These are phyloP conservation scores for rapeseed (Brassica napus) DNA, from an alignment of 345 rosid species.

Conservation along the genomic window Da-Ae NC_063439.1:9223001-9223500, in stretches of 20 bases:
- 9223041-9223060: conserved; percentile 14
- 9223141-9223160: not conserved
- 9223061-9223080: not conserved
- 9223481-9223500: not conserved
- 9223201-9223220: not conserved
- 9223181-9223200: not conserved
- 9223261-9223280: not conserved
- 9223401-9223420: conserved; percentile 17
- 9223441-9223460: not conserved
- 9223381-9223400: conserved; percentile 12
- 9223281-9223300: not conserved
- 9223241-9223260: not conserved
- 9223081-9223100: conserved; percentile 1
- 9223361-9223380: conserved; percentile 18
- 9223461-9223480: not conserved
- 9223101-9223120: not conserved
- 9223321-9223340: not conserved
- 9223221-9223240: not conserved
- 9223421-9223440: conserved; percentile 23
- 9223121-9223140: not conserved
- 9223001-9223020: conserved; percentile 21
- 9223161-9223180: not conserved
- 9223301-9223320: not conserved
- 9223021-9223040: not conserved
- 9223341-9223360: not conserved